Base-by-base conservation (phyloP, 805 yeast genomes). In the Saturnispora diversa region DNA sequence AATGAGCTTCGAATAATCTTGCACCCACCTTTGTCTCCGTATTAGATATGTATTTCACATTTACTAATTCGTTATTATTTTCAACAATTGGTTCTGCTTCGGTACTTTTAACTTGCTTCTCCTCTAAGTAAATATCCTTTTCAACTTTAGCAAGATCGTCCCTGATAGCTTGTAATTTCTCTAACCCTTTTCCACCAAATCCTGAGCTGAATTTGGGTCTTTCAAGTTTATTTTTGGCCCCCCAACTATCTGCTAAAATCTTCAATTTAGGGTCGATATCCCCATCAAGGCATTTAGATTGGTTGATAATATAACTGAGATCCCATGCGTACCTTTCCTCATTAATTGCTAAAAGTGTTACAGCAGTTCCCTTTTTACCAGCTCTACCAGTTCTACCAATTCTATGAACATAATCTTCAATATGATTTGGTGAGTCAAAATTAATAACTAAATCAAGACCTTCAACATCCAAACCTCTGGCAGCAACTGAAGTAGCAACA, bases 321-420 rank as follows among this genome's bases (percentile, higher is more conserved):
- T 83, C 94, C 16, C 70, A 62, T 1, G 86, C 84, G 13, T 74
- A 68, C 40, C 80, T 64, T 28, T 72, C 80, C 52, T 87, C 87
- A 16, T 63, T 62, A 0, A 72, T 63, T 1, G 77, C 64, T 4
- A 92, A 65, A 48, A 90, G 74, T 0, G 97, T 83, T 4, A 86
- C 66, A n/a, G 68, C 73, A 54, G 62, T 65, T 2, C 98, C 98
- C 3, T 61, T 63, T 26, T 70, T 70, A 1, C 92, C 92, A 1
- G 97, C 97, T 45, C 98, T 69, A 0, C 97, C 98, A 0, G 98
- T 92, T 43, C 98, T 68, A 0, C 98, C 98, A 1, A 88, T 95
- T 7, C 97, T 72, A 62, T 92, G 98, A 10, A 92, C 90, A 54
- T 92, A 92, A 57, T 92, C 97, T 47, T 94, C 97, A 70, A 87